Evolutionary conservation across 2,329 filamentous ascomycete species (phyloP).

Genomic region (Neofusicoccum cordaticola): DNA sequence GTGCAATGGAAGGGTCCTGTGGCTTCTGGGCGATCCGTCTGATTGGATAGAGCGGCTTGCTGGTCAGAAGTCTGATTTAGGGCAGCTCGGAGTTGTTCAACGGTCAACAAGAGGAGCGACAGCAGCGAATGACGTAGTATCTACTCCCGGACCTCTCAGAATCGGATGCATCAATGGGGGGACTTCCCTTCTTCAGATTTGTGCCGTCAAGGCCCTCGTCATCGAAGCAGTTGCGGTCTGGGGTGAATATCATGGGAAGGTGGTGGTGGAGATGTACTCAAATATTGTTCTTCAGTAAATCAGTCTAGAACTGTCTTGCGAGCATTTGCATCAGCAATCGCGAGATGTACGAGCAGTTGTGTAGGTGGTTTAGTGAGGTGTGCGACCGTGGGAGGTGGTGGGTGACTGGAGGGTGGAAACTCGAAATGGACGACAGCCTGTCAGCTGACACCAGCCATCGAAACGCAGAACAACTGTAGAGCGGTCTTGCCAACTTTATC

Average conservation of each 20-base stretch:
- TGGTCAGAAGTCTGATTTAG: background rate
- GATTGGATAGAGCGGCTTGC: background rate
- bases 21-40: background rate
- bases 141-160: background rate
- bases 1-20: background rate
- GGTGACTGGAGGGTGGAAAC: background rate
- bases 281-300: background rate
- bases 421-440: background rate
- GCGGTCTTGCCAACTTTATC: too few species aligned
- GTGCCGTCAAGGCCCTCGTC: background rate
- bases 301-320: background rate
- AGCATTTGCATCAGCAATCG: background rate
- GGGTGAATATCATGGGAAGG: background rate
- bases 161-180: background rate
- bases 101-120: background rate
- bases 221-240: background rate
- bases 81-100: background rate
- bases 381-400: background rate
- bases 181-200: background rate
- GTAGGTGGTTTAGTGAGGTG: background rate
- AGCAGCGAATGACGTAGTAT: background rate
- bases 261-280: background rate
- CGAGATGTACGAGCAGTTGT: background rate
- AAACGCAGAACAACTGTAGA: too few species aligned
- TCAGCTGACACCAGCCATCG: background rate